Percentiles rank a stretch among this genome's conserved stretches.
Evolutionary conservation across 345 rosid species (phyloP).

Genomic region (Pistacia atlantica): DNA sequence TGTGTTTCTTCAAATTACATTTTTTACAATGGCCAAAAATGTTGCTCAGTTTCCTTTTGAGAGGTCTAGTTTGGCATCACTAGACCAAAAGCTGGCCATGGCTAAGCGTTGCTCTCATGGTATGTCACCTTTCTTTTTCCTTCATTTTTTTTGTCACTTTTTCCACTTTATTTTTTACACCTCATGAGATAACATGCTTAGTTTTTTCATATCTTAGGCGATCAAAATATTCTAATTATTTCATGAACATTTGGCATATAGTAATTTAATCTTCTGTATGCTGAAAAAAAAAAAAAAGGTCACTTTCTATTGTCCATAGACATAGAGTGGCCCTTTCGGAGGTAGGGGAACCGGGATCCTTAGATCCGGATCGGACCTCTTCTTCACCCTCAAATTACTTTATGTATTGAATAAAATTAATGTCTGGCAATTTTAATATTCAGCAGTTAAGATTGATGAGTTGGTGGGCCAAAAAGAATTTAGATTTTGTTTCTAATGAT

Average conservation of each 20-base stretch:
- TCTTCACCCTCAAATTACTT: neutral
- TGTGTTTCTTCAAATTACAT: neutral
- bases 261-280: slow-evolving; percentile 7
- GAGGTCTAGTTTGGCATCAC: slow-evolving; percentile 45
- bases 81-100: slow-evolving; percentile 62
- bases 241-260: slow-evolving; percentile 12
- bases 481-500: neutral
- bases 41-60: slow-evolving; percentile 49
- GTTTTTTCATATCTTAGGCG: neutral
- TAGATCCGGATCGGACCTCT: neutral
- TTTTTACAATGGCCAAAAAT: slow-evolving; percentile 44
- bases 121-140: neutral
- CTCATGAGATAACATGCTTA: slow-evolving; percentile 8
- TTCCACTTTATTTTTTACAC: neutral
- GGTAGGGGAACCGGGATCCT: neutral
- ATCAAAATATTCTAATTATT: slow-evolving; percentile 4
- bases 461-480: neutral
- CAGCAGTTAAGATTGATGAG: neutral
- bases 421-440: neutral
- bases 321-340: neutral
- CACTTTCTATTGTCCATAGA: no score
- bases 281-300: neutral
- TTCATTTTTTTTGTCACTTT: no score
- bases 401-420: neutral
- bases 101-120: slow-evolving; percentile 65